Evolutionary conservation across 495 filamentous ascomycete species (phyloP).

Genomic region (Aspergillus egyptiacus): DNA sequence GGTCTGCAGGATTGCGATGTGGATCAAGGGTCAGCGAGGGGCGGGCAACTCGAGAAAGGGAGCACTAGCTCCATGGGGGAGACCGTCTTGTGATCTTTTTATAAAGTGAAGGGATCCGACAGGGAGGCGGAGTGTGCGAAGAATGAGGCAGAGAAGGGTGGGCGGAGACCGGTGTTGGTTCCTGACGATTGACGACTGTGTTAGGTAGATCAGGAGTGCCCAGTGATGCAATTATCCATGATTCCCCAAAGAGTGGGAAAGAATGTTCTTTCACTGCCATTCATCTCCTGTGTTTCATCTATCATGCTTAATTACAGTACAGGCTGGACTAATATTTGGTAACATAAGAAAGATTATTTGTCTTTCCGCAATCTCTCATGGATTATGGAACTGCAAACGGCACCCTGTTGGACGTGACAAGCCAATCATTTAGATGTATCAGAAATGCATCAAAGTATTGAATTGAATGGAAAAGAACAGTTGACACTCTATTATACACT

Average conservation of each 20-base stretch:
- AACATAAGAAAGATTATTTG: too few relatives aligned
- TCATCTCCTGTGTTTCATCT: too few relatives aligned
- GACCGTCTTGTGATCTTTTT: background rate
- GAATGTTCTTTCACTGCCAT: too few relatives aligned
- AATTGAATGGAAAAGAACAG: background rate
- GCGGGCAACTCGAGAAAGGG: constrained; percentile 9
- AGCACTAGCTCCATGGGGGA: constrained; percentile 20
- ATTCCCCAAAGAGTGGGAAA: too few relatives aligned
- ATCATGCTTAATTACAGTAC: too few relatives aligned
- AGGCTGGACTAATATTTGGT: too few relatives aligned
- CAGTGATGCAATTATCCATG: constrained; percentile 19
- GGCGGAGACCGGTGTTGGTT: constrained; percentile 7
- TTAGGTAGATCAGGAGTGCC: constrained; percentile 25
- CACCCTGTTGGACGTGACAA: too few relatives aligned
- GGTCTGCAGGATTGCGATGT: background rate
- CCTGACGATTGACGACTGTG: constrained; percentile 7
- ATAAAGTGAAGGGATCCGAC: constrained; percentile 1
- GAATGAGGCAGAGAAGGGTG: background rate
- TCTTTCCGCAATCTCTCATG: too few relatives aligned
- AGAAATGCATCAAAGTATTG: background rate
- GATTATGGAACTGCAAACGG: too few relatives aligned
- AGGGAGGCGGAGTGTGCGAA: background rate
- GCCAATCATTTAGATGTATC: too few relatives aligned
- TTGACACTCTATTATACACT: constrained; percentile 4
- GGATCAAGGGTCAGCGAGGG: constrained; percentile 15